Evolutionary conservation across 225 moss, liverwort and hornwort species (phyloP), one percentile per base, ranked within the genome.

Genomic region (Pseudisothecium myosuroides): DNA sequence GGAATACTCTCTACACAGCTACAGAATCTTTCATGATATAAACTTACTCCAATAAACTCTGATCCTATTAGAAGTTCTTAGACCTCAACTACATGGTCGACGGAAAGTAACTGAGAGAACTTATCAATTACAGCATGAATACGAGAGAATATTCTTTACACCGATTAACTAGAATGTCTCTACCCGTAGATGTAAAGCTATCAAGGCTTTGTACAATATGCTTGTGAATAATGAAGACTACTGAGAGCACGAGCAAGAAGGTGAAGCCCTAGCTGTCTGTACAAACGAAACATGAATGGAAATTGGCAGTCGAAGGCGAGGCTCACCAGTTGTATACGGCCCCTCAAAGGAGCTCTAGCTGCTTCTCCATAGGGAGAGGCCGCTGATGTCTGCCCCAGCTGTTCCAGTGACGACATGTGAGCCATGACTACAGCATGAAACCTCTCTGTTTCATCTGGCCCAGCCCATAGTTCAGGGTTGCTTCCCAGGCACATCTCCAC

Each of bases 361-460:
- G 93, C 90, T 73, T 95, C 97, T 66, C 96, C 97, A 86, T 93
- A 95, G 60, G 94, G 91, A 74, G 95, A 95, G 83, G 93, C 92
- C 77, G 95, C 94, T 41, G 98, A 96, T 50, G 94, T 95, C 89
- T 88, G 95, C 67, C 96, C 95, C 69, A 98, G 92, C 86, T 93
- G 92, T 86, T 98, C 96, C 82, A 98, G 86, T 58, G 93, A 94
- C 60, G 88, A 76, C 82, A 94, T 92, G 89, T 98, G 93, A 87
- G 96, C 90, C 95, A 98, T 94, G 60, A 96, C 94, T 91, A 94
- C 84, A 71, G 98, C 96, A 93, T 98, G 98, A 71, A 98, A 88
- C 84, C 94, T 90, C 89, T 96, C 98, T 87, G 98, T 98, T 95
- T 98, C 98, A 91, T 98, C 98, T 61, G 96, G 96, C 71, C 94